Conservation (phyloP, 2,329 filamentous ascomycete genomes). For the Aspergillus sp. region DNA sequence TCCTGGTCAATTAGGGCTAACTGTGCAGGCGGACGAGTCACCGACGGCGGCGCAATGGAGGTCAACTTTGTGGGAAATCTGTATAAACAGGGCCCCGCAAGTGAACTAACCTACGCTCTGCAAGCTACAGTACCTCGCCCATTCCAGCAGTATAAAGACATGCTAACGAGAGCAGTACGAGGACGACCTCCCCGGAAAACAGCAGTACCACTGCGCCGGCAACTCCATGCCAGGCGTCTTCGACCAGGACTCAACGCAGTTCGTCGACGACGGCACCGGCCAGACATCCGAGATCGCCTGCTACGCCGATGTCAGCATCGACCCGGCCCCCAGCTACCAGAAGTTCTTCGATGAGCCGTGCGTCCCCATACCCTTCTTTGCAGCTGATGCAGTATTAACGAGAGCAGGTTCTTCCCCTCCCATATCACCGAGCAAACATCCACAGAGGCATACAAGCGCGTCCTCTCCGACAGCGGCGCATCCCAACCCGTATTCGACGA, state of each 20-base stretch:
- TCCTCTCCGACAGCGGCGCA: conserved; percentile 10
- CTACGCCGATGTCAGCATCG: conserved; percentile 11
- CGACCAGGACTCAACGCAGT: conserved; percentile 12
- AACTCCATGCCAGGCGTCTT: conserved; percentile 12
- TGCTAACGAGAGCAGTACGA: neutral
- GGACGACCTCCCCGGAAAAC: conserved; percentile 7
- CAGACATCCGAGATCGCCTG: conserved; percentile 13
- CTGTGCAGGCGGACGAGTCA: conserved; percentile 7
- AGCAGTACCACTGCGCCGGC: conserved; percentile 12
- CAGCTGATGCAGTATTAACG: too few species aligned
- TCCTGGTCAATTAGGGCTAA: neutral
- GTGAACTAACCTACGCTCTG: conserved; percentile 4
- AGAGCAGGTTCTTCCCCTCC: conserved; percentile 9
- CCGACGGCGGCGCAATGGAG: conserved; percentile 13
- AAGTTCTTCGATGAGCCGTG: conserved; percentile 13
- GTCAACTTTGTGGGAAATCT: conserved; percentile 14
- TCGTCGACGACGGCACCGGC: neutral
- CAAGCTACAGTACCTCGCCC: neutral
- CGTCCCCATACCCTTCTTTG: neutral
- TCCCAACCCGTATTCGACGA: conserved; percentile 5
- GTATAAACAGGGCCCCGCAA: conserved; percentile 10
- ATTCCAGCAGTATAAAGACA: too few species aligned
- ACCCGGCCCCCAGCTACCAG: conserved; percentile 9
- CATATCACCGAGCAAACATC: conserved; percentile 11
- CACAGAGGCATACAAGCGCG: conserved; percentile 13